Conservation (phyloP, 352 stramenopile genomes). For the Phytophthora meadii region DNA sequence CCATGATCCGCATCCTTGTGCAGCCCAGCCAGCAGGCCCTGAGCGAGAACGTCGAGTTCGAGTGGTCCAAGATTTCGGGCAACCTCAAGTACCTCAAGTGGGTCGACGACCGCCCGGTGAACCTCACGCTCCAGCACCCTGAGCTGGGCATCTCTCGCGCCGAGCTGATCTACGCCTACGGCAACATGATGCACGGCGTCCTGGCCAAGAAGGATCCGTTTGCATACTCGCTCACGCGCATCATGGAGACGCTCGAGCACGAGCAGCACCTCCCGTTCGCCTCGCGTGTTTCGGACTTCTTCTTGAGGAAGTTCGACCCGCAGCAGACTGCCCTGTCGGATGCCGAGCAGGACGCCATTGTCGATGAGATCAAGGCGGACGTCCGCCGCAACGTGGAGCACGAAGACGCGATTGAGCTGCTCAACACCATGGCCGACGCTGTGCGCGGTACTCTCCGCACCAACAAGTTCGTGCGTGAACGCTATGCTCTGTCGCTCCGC, state of each 20-base stretch:
- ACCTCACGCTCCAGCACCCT: slow-evolving; percentile 84
- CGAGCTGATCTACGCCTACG: slow-evolving; percentile 97
- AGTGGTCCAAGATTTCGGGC: slow-evolving; percentile 84
- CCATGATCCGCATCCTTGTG: slow-evolving; percentile 86
- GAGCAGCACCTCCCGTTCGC: slow-evolving; percentile 91
- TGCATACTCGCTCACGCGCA: slow-evolving; percentile 95
- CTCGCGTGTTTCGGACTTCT: slow-evolving; percentile 95
- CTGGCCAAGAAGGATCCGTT: slow-evolving; percentile 95
- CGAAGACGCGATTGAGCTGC: slow-evolving; percentile 73
- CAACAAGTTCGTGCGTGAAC: slow-evolving; percentile 85
- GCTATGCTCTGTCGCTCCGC: slow-evolving; percentile 81
- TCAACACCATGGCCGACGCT: slow-evolving; percentile 84
- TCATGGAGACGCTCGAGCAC: slow-evolving; percentile 93
- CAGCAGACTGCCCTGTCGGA: slow-evolving; percentile 48
- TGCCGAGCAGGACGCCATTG: slow-evolving; percentile 50
- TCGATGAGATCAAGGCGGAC: slow-evolving; percentile 69
- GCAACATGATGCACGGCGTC: slow-evolving; percentile 95
- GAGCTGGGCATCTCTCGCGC: slow-evolving; percentile 91
- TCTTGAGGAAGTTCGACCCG: slow-evolving; percentile 91
- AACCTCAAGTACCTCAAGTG: slow-evolving; percentile 93
- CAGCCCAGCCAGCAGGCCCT: slow-evolving; percentile 66
- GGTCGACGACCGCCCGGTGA: slow-evolving; percentile 80
- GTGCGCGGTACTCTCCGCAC: slow-evolving; percentile 79
- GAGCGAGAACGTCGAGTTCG: slow-evolving; percentile 58
- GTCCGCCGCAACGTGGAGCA: slow-evolving; percentile 82